Evolutionary conservation across 2,329 filamentous ascomycete genomes (phyloP).

Genomic region (Fusarium nelsonii): DNA sequence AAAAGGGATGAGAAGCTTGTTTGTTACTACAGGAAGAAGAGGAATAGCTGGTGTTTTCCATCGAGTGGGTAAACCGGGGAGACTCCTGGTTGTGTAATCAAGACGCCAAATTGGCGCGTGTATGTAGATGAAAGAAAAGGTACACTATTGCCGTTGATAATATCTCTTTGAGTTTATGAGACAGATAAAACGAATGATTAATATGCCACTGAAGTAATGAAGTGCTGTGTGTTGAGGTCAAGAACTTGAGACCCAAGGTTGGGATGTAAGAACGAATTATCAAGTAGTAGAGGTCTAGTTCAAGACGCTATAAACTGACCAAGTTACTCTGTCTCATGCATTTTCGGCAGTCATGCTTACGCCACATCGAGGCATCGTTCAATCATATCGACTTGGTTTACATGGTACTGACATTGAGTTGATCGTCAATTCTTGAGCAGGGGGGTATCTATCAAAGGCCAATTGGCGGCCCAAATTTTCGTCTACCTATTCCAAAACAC

Average conservation of each 20-base stretch:
- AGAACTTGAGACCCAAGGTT: neutral
- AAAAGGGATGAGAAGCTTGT: constrained; percentile 29
- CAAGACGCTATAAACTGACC: too few species aligned
- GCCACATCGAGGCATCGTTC: neutral
- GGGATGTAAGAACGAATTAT: neutral
- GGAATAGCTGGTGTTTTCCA: constrained; percentile 3
- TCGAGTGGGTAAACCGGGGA: constrained; percentile 23
- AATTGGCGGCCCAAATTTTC: constrained; percentile 3
- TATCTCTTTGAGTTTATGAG: constrained; percentile 3
- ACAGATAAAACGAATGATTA: neutral
- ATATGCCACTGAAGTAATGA: neutral
- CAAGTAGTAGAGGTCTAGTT: too few species aligned
- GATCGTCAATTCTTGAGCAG: constrained; percentile 43
- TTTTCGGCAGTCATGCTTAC: neutral
- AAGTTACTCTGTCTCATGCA: neutral
- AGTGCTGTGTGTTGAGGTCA: neutral
- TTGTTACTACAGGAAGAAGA: constrained; percentile 25
- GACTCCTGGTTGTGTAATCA: constrained; percentile 40
- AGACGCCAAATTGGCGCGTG: constrained; percentile 37
- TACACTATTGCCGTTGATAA: constrained; percentile 24
- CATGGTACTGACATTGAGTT: neutral
- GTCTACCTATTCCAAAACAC: constrained; percentile 14
- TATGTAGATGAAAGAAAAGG: constrained; percentile 38
- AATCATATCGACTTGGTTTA: neutral
- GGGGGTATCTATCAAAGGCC: constrained; percentile 44